phyloP scores from a whole-genome alignment of 1,284 basidiomycete species.

The Meira nashicola region DNA sequence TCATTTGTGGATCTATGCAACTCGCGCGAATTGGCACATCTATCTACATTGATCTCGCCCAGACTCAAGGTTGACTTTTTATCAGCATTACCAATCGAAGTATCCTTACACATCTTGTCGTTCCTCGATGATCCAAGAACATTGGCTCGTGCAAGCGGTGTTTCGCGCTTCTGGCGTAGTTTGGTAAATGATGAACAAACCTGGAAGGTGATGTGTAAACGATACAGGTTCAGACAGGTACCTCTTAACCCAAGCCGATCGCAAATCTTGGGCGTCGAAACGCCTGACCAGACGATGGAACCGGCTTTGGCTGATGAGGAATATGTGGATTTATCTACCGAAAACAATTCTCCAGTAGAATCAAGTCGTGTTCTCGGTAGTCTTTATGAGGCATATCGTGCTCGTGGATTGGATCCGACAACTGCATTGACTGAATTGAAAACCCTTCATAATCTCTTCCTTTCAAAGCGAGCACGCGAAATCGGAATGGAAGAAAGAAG shows the following conservation, averaged over 20 bases:
- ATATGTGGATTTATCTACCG: not conserved
- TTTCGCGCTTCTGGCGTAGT: conserved; percentile 71
- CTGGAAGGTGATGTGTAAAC: conserved; percentile 75
- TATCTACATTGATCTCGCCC: conserved; percentile 69
- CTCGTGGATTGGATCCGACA: conserved; percentile 37
- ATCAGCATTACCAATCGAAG: conserved; percentile 72
- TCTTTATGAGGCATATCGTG: conserved; percentile 34
- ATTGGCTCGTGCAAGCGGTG: conserved; percentile 67
- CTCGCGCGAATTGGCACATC: conserved; percentile 70
- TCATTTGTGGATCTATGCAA: conserved; percentile 53
- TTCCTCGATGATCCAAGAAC: conserved; percentile 78
- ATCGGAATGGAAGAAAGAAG: conserved; percentile 10
- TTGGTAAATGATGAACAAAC: conserved; percentile 76
- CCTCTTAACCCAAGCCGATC: conserved; percentile 1
- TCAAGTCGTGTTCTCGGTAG: conserved; percentile 23
- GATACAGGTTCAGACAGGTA: conserved; percentile 12
- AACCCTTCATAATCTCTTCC: conserved; percentile 37
- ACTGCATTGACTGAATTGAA: conserved; percentile 39
- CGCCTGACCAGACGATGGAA: conserved; percentile 5
- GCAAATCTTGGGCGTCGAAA: not conserved
- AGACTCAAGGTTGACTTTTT: conserved; percentile 84
- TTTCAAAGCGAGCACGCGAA: conserved; percentile 32
- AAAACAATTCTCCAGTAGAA: not conserved
- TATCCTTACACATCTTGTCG: conserved; percentile 72
- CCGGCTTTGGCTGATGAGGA: no score